Conservation (phyloP, 345 rosid species). For the Draba incana region DNA sequence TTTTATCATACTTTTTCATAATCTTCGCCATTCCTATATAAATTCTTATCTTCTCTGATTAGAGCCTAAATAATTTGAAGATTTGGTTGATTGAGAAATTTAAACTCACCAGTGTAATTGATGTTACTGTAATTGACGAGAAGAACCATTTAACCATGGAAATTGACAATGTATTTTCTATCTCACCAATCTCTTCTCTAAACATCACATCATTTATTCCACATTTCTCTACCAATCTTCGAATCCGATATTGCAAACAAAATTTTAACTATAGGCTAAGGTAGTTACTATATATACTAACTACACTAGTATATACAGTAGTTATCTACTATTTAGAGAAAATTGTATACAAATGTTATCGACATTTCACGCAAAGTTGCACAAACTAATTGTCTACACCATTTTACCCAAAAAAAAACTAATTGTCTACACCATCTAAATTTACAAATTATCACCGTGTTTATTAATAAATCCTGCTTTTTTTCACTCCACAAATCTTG, state of each 20-base stretch:
- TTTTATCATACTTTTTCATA: conserved; percentile 88
- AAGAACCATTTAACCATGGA: conserved; percentile 96
- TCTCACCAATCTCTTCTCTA: conserved; percentile 55
- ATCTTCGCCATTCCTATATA: conserved; percentile 73
- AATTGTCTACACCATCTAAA: no score
- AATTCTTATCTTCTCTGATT: background rate
- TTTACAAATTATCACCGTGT: no score
- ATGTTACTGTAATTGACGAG: conserved; percentile 80
- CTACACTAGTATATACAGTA: no score
- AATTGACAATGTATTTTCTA: conserved; percentile 71
- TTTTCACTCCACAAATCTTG: no score
- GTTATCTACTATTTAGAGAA: no score
- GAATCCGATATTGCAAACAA: conserved; percentile 51
- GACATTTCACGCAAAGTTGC: no score
- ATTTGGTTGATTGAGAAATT: background rate
- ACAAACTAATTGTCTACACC: no score
- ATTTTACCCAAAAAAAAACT: no score
- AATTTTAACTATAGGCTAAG: no score
- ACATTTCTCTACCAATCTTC: conserved; percentile 49
- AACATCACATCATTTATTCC: conserved; percentile 50
- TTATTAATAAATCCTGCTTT: no score
- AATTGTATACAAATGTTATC: no score
- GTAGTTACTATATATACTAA: no score
- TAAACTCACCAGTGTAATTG: conserved; percentile 78
- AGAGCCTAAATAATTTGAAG: background rate